Conservation (phyloP, 2,329 filamentous ascomycete genomes). For the Nemania diffusa region DNA sequence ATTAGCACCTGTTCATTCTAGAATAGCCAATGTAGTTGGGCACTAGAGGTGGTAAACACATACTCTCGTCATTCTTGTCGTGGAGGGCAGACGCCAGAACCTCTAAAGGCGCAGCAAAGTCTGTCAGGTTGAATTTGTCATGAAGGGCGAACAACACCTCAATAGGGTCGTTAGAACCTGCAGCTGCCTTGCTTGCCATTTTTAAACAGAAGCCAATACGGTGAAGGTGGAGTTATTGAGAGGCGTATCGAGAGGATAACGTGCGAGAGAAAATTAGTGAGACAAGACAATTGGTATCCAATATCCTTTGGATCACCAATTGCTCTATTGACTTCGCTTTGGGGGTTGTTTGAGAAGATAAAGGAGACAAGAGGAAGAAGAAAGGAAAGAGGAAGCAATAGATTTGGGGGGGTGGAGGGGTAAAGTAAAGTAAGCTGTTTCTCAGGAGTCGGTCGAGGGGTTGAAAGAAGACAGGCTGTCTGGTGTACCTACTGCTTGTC, state of each 20-base stretch:
- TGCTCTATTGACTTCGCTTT: conserved; percentile 36
- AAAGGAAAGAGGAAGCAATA: conserved; percentile 39
- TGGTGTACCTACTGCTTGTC: conserved; percentile 13
- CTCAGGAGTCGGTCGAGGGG: conserved; percentile 17
- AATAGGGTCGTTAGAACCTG: conserved; percentile 68
- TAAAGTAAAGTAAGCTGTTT: conserved; percentile 33
- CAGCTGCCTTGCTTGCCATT: conserved; percentile 69
- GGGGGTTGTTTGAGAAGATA: conserved; percentile 24
- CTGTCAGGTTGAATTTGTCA: conserved; percentile 67
- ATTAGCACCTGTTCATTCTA: conserved; percentile 9
- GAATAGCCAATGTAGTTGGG: conserved; percentile 6
- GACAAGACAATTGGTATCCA: conserved; percentile 27
- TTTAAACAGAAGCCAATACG: conserved; percentile 32
- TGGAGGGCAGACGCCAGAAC: conserved; percentile 63
- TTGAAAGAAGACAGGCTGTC: conserved; percentile 32
- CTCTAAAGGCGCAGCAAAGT: conserved; percentile 67
- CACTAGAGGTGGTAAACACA: conserved; percentile 42
- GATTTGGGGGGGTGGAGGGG: conserved; percentile 43
- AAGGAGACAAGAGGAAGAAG: conserved; percentile 34
- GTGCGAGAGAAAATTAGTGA: conserved; percentile 11
- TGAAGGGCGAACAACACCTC: conserved; percentile 71
- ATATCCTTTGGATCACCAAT: conserved; percentile 30
- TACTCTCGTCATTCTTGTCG: conserved; percentile 64
- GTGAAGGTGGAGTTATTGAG: conserved; percentile 31
- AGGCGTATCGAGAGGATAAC: conserved; percentile 6